These are phyloP conservation scores for Aegilops bicornis DNA, from an alignment of 176 grass and related monocot genomes.

Conservation along the genomic window DNA sequence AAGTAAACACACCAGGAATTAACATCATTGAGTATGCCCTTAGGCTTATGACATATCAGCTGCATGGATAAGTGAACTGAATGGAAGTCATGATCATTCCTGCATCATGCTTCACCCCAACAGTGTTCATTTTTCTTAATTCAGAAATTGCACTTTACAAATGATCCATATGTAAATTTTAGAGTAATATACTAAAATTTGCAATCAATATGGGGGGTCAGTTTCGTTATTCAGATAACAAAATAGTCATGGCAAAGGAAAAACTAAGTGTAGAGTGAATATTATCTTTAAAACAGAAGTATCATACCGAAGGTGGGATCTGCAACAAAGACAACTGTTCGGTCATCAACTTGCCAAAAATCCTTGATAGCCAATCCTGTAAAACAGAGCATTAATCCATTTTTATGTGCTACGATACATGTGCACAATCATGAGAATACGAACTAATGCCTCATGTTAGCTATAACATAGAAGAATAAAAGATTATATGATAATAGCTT, in stretches of 20 bases:
- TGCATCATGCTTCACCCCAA: not conserved
- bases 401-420: not conserved
- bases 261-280: not conserved
- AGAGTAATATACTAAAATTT: not conserved
- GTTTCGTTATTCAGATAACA: not conserved
- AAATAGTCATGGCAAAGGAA: not conserved
- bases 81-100: not conserved
- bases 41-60: no score
- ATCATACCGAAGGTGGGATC: slow-evolving; percentile 89
- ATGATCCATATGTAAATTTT: not conserved
- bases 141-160: not conserved
- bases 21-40: no score
- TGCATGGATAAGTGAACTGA: not conserved
- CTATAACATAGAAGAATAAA: not conserved
- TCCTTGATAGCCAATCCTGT: slow-evolving; percentile 92
- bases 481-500: not conserved
- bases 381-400: slow-evolving; percentile 5
- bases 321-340: slow-evolving; percentile 80
- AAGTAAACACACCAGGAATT: not conserved
- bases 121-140: not conserved
- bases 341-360: slow-evolving; percentile 93
- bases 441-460: not conserved
- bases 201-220: not conserved
- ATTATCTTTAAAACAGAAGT: not conserved
- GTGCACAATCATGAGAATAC: not conserved